These are phyloP conservation scores for Melampsora occidentalis DNA, from an alignment of 1,284 basidiomycete species.

Conservation along the genomic window DNA sequence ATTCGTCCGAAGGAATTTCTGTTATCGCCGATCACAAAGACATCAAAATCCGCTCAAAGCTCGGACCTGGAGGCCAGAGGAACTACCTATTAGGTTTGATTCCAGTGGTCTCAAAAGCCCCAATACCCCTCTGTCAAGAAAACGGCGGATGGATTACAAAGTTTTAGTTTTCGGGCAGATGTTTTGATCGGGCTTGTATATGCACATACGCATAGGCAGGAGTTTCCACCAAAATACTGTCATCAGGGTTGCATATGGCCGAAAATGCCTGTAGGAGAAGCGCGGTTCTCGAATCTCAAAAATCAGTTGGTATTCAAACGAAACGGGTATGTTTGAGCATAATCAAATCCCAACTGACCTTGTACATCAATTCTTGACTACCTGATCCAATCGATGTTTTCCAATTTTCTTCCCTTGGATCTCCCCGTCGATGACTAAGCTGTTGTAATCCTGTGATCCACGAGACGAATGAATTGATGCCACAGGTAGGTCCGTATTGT, in stretches of 20 bases:
- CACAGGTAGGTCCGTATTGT: conserved; percentile 51
- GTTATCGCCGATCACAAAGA: conserved; percentile 48
- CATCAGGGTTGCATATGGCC: conserved; percentile 41
- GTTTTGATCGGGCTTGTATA: background rate
- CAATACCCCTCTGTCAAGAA: conserved; percentile 16
- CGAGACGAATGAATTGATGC: conserved; percentile 47
- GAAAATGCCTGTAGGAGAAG: conserved; percentile 21
- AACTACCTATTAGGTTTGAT: conserved; percentile 27
- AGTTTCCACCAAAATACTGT: conserved; percentile 41
- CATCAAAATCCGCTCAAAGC: conserved; percentile 27
- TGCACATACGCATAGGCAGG: conserved; percentile 41
- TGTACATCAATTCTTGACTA: conserved; percentile 42
- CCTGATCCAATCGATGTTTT: conserved; percentile 34
- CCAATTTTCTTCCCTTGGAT: conserved; percentile 39
- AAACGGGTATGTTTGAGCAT: background rate
- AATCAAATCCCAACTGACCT: conserved; percentile 12
- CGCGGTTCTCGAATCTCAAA: background rate
- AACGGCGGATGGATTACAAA: background rate
- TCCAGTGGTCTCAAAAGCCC: conserved; percentile 26
- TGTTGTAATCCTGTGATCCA: conserved; percentile 50
- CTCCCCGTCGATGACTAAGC: conserved; percentile 48
- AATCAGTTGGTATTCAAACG: background rate
- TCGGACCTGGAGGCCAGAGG: background rate
- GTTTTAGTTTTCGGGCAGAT: no score
- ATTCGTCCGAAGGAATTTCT: conserved; percentile 76